Percentiles rank a stretch among this genome's conserved stretches.
Conservation (phyloP, 306 rosid genomes). For the Phaseolus lunatus region DNA sequence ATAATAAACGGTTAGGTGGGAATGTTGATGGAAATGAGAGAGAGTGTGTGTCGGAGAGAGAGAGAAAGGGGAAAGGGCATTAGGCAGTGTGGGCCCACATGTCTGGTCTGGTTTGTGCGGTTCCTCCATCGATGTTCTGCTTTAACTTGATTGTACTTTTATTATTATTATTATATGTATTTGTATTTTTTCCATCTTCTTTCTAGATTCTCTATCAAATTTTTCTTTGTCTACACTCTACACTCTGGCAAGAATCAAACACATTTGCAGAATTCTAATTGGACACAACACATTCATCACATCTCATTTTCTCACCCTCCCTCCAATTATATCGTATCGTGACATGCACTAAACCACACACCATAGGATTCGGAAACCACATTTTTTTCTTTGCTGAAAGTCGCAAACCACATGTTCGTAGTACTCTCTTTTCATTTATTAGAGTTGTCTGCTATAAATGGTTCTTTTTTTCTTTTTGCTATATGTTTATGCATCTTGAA, state of each 20-base stretch:
- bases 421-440: not conserved
- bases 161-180: not conserved
- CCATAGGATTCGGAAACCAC: not conserved
- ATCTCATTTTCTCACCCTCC: slow-evolving; percentile 22
- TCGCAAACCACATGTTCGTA: not conserved
- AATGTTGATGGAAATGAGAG: slow-evolving; percentile 27
- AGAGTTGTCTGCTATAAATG: not conserved
- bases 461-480: not conserved
- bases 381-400: not conserved
- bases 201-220: slow-evolving; percentile 34
- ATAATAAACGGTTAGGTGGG: slow-evolving; percentile 46
- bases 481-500: not conserved
- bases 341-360: not conserved
- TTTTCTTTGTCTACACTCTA: slow-evolving; percentile 38
- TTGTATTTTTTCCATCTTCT: not conserved
- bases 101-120: slow-evolving; percentile 47
- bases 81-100: slow-evolving; percentile 37
- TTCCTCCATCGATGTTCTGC: slow-evolving; percentile 45
- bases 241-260: not conserved
- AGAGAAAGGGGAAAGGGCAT: not conserved
- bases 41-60: not conserved
- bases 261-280: not conserved
- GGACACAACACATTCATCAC: not conserved
- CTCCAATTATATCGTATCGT: not conserved
- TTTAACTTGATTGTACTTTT: slow-evolving; percentile 35